Evolutionary conservation across 2,329 filamentous ascomycete genomes (phyloP).

Genomic region (Sclerotinia borealis): DNA sequence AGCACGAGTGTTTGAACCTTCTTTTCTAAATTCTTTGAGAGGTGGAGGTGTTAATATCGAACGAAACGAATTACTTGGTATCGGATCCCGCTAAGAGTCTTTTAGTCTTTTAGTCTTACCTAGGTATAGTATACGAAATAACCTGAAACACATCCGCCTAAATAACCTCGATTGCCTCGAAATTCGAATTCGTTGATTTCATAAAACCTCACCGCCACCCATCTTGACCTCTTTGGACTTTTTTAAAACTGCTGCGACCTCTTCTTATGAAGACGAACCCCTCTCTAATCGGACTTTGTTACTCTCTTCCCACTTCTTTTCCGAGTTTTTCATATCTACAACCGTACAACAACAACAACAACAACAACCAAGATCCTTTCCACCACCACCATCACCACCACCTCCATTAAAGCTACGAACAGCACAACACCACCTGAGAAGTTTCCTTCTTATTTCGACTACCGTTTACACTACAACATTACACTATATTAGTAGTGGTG

Average conservation of each 20-base stretch:
- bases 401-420: no score
- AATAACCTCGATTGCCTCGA: background rate
- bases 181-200: background rate
- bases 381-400: no score
- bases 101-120: background rate
- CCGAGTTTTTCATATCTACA: background rate
- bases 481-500: no score
- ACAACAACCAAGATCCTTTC: no score
- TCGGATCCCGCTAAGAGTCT: background rate
- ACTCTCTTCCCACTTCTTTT: background rate
- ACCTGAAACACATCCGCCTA: conserved; percentile 8
- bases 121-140: conserved; percentile 8
- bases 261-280: conserved; percentile 1
- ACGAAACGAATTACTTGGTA: background rate
- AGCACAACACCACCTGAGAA: no score
- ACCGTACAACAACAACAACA: no score
- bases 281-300: background rate
- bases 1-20: background rate
- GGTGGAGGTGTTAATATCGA: background rate
- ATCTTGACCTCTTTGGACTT: background rate
- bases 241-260: conserved; percentile 4
- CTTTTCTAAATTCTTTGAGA: background rate
- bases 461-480: no score
- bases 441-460: no score
- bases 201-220: conserved; percentile 28